Evolutionary conservation across 106 monocot species (phyloP).

Genomic region (Posidonia australis): DNA sequence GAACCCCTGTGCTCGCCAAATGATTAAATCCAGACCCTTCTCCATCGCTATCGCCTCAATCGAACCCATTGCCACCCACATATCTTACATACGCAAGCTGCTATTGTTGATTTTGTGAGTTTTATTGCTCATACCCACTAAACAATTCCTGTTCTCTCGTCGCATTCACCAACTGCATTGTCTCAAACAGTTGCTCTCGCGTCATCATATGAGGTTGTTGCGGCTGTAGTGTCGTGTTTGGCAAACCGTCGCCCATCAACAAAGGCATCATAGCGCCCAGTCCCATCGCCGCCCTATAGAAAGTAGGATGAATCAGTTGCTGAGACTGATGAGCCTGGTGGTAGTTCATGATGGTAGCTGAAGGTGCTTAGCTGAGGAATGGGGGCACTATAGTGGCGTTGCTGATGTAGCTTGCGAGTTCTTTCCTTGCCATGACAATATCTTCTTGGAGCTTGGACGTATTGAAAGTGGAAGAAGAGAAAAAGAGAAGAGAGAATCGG

Average conservation of each 20-base stretch:
- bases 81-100: background rate
- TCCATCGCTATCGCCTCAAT: background rate
- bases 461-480: no score
- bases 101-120: background rate
- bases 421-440: constrained; percentile 29
- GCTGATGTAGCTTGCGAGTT: constrained; percentile 42
- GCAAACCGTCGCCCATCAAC: no score
- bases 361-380: background rate
- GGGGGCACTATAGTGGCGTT: background rate
- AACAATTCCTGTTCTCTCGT: background rate
- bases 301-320: no score
- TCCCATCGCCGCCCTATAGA: no score
- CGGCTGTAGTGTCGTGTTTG: background rate
- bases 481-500: no score
- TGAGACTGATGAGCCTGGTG: background rate
- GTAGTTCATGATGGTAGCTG: no score
- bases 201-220: background rate
- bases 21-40: background rate
- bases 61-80: background rate
- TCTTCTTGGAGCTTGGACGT: constrained; percentile 27
- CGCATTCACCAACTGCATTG: background rate
- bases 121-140: background rate
- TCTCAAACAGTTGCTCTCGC: background rate
- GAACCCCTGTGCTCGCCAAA: background rate
- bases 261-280: no score